Evolutionary conservation across 2,329 filamentous ascomycete genomes (phyloP).

Genomic region (Ceratocystis variospora): DNA sequence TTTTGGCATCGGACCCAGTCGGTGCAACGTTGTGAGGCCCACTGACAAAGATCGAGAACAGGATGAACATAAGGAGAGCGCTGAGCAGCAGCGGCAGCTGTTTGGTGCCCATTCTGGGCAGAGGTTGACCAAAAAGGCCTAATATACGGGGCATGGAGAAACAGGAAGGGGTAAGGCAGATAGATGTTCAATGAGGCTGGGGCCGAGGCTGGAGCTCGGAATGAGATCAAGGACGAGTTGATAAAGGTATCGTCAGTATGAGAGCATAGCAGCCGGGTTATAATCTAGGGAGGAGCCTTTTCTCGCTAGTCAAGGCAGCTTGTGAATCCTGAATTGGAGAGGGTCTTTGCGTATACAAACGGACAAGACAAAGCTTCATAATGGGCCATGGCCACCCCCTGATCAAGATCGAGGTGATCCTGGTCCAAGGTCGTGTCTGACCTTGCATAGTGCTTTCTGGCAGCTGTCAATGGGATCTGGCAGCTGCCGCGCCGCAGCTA

Average conservation of each 20-base stretch:
- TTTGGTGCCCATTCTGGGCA: constrained; percentile 39
- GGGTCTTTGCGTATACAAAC: background rate
- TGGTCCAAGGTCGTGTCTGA: background rate
- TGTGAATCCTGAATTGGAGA: background rate
- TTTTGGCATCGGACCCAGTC: background rate
- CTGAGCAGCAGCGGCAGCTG: constrained; percentile 40
- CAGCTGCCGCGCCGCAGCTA: background rate
- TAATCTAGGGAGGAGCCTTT: no score
- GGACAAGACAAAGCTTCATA: background rate
- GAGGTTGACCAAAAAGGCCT: constrained; percentile 34
- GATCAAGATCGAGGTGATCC: background rate
- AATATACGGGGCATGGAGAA: constrained; percentile 30
- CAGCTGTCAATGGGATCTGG: background rate
- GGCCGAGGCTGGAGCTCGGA: background rate
- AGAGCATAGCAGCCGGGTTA: no score
- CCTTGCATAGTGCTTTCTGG: background rate
- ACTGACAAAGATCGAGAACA: constrained; percentile 40
- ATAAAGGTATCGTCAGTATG: no score
- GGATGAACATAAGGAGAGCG: constrained; percentile 38
- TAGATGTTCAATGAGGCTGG: background rate
- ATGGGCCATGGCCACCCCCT: constrained; percentile 1
- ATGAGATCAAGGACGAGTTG: no score
- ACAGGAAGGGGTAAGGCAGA: background rate
- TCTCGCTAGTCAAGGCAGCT: background rate
- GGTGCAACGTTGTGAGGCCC: constrained; percentile 6